A percentile compares a stretch with the other conserved stretches of the same genome.
Conservation (phyloP, 2,329 filamentous ascomycete species). For the Monosporascus sp. region DNA sequence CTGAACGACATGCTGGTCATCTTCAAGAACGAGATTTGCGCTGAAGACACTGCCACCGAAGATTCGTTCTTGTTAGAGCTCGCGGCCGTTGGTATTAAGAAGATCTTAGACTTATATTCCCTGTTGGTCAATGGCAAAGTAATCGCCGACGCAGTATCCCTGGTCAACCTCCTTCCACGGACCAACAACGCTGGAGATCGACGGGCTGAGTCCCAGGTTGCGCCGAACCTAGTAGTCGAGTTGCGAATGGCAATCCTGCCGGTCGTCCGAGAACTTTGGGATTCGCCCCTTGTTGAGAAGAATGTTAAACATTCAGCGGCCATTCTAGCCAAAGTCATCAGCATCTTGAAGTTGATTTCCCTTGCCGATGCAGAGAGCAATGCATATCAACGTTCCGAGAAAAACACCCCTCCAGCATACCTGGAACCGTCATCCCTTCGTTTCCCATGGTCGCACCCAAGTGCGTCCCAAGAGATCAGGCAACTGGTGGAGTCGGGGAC, state of each 20-base stretch:
- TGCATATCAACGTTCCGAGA: slow-evolving; percentile 58
- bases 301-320: slow-evolving; percentile 52
- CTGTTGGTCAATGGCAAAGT: slow-evolving; percentile 72
- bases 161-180: slow-evolving; percentile 36
- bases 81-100: slow-evolving; percentile 61
- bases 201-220: slow-evolving; percentile 35
- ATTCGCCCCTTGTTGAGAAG: slow-evolving; percentile 76
- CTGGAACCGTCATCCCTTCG: slow-evolving; percentile 38
- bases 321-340: slow-evolving; percentile 73
- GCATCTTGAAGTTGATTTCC: slow-evolving; percentile 74
- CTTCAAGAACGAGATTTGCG: slow-evolving; percentile 55
- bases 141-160: slow-evolving; percentile 68
- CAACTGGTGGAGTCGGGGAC: slow-evolving; percentile 28
- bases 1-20: slow-evolving; percentile 67
- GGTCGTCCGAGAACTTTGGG: slow-evolving; percentile 74
- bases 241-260: slow-evolving; percentile 75
- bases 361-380: slow-evolving; percentile 69
- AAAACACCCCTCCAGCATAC: slow-evolving; percentile 31
- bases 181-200: slow-evolving; percentile 34
- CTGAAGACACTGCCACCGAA: slow-evolving; percentile 32
- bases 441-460: slow-evolving; percentile 39
- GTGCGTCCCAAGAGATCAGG: slow-evolving; percentile 22
- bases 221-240: slow-evolving; percentile 79
- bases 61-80: slow-evolving; percentile 43
- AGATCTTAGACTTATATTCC: slow-evolving; percentile 77